Percentiles rank a stretch among this genome's conserved stretches.
Conservation (phyloP, 306 rosid species). For the Vigna mungo region DNA sequence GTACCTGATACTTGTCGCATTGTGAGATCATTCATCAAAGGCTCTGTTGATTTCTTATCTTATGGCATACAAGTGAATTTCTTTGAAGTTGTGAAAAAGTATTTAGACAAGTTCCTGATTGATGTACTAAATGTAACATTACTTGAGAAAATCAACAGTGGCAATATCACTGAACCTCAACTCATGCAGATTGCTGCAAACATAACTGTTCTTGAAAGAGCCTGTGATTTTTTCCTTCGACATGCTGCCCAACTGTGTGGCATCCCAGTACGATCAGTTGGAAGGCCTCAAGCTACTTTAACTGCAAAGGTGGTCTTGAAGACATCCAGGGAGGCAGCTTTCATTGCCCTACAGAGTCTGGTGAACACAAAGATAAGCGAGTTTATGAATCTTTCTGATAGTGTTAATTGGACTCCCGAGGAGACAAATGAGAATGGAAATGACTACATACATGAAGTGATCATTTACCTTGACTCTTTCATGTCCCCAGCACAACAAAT, state of each 20-base stretch:
- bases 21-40: conserved; percentile 87
- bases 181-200: conserved; percentile 97
- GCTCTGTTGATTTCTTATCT: conserved; percentile 87
- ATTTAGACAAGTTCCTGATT: conserved; percentile 76
- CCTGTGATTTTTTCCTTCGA: conserved; percentile 80
- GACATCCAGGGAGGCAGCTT: conserved; percentile 83
- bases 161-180: conserved; percentile 68
- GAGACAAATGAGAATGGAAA: conserved; percentile 66
- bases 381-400: conserved; percentile 68
- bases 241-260: conserved; percentile 85
- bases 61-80: conserved; percentile 56
- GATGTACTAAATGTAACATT: conserved; percentile 74
- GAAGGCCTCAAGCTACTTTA: conserved; percentile 75
- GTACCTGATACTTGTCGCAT: conserved; percentile 89
- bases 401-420: conserved; percentile 79
- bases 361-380: conserved; percentile 71
- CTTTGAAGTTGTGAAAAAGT: conserved; percentile 70
- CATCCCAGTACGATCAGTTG: conserved; percentile 66
- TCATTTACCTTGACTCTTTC: conserved; percentile 73
- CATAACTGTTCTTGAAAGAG: conserved; percentile 83
- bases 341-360: conserved; percentile 65
- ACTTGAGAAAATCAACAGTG: conserved; percentile 66
- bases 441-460: conserved; percentile 78
- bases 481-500: conserved; percentile 85
- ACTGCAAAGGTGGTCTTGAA: conserved; percentile 77